phyloP scores from a whole-genome alignment of 2,329 filamentous ascomycete species.

The Talaromyces sp. region DNA sequence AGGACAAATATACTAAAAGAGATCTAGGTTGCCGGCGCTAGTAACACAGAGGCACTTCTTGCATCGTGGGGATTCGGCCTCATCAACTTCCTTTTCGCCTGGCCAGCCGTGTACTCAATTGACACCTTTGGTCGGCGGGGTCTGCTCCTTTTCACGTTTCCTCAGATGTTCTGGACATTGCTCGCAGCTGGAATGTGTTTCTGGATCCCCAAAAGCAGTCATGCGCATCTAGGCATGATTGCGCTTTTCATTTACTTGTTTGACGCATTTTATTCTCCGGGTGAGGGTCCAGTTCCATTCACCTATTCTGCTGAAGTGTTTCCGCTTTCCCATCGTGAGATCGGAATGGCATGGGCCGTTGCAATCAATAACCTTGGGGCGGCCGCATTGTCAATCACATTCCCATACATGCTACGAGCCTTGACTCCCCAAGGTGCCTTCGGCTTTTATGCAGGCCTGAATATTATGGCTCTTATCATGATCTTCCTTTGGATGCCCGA shows the following conservation, averaged over 20 bases:
- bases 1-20: neutral
- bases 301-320: slow-evolving; percentile 38
- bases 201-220: slow-evolving; percentile 16
- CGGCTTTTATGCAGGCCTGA: slow-evolving; percentile 60
- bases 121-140: slow-evolving; percentile 30
- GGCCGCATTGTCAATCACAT: slow-evolving; percentile 47
- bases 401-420: slow-evolving; percentile 46
- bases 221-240: slow-evolving; percentile 21
- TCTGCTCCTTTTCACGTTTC: slow-evolving; percentile 31
- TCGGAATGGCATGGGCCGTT: slow-evolving; percentile 45
- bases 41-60: slow-evolving; percentile 24
- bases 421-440: slow-evolving; percentile 56
- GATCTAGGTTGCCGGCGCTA: slow-evolving; percentile 9
- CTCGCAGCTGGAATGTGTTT: slow-evolving; percentile 29
- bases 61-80: slow-evolving; percentile 31
- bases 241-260: slow-evolving; percentile 58
- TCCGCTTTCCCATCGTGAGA: slow-evolving; percentile 50
- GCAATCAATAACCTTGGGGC: slow-evolving; percentile 47
- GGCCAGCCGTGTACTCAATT: slow-evolving; percentile 32
- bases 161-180: slow-evolving; percentile 30
- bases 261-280: slow-evolving; percentile 70
- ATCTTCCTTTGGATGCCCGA: slow-evolving; percentile 61
- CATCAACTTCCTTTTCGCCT: slow-evolving; percentile 34
- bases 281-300: slow-evolving; percentile 25
- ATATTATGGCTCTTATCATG: slow-evolving; percentile 58